Percentiles rank a stretch among this genome's conserved stretches.
These are phyloP conservation scores for Phoma herbarum DNA, from an alignment of 2,329 filamentous ascomycete genomes.

Conservation along the genomic window DNA sequence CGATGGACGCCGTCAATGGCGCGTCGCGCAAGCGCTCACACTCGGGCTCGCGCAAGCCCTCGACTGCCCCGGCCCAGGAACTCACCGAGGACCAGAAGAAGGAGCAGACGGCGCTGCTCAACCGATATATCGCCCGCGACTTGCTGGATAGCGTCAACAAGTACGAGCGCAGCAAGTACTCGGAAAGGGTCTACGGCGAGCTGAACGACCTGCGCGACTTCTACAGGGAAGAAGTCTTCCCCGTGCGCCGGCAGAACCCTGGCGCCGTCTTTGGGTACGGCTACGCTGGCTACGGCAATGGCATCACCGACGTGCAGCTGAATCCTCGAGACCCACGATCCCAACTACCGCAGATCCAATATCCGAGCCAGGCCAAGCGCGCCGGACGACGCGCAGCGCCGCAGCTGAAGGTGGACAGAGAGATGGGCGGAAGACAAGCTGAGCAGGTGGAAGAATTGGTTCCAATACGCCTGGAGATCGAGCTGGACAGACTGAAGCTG, in stretches of 20 bases:
- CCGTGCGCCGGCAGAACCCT: constrained; percentile 65
- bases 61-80: constrained; percentile 50
- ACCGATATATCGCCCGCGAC: constrained; percentile 72
- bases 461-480: constrained; percentile 89
- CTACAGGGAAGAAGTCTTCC: constrained; percentile 60
- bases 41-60: constrained; percentile 64
- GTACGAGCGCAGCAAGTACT: constrained; percentile 56
- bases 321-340: constrained; percentile 61
- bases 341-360: constrained; percentile 67
- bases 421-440: constrained; percentile 82
- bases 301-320: constrained; percentile 68
- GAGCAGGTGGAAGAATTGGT: constrained; percentile 92
- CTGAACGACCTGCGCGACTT: constrained; percentile 40
- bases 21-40: constrained; percentile 66
- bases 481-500: constrained; percentile 93
- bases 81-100: constrained; percentile 50
- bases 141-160: constrained; percentile 66
- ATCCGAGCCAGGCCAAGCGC: constrained; percentile 78
- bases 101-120: constrained; percentile 59
- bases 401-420: constrained; percentile 78
- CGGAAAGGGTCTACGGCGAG: constrained; percentile 72
- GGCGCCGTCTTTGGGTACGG: constrained; percentile 72
- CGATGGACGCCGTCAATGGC: constrained; percentile 57
- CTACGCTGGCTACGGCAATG: constrained; percentile 90
- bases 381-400: constrained; percentile 79